Evolutionary conservation across 306 rosid species (phyloP).

Genomic region (Trichosanthes truncata): DNA sequence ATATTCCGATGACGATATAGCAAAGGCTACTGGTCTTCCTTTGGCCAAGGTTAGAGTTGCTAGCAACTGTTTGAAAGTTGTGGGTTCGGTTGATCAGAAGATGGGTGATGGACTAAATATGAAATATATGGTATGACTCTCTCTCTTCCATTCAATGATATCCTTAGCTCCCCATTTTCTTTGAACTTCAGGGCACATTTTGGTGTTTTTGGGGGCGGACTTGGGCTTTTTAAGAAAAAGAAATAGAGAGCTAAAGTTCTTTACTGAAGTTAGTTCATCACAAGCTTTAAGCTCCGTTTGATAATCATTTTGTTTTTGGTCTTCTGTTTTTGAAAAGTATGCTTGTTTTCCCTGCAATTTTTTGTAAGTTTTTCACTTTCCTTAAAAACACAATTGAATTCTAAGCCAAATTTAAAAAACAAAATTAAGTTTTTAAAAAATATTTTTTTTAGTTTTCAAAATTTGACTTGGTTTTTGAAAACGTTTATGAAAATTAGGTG

Average conservation of each 20-base stretch:
- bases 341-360: no score
- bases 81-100: slow-evolving; percentile 71
- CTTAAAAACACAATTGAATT: no score
- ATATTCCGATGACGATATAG: slow-evolving; percentile 53
- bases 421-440: no score
- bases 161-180: neutral
- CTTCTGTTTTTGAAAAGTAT: no score
- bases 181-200: neutral
- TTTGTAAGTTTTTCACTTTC: no score
- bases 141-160: neutral
- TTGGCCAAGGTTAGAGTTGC: slow-evolving; percentile 71
- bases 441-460: no score
- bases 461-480: no score
- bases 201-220: neutral
- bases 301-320: no score
- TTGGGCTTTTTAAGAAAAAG: no score
- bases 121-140: slow-evolving; percentile 48
- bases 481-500: no score
- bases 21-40: slow-evolving; percentile 76
- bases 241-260: neutral
- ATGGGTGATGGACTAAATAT: slow-evolving; percentile 33
- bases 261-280: neutral
- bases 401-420: no score
- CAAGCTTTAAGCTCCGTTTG: no score
- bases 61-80: slow-evolving; percentile 57